Conservation (phyloP, 129 eudicot species). For the Pseudognaphalium luteoalbum region DNA sequence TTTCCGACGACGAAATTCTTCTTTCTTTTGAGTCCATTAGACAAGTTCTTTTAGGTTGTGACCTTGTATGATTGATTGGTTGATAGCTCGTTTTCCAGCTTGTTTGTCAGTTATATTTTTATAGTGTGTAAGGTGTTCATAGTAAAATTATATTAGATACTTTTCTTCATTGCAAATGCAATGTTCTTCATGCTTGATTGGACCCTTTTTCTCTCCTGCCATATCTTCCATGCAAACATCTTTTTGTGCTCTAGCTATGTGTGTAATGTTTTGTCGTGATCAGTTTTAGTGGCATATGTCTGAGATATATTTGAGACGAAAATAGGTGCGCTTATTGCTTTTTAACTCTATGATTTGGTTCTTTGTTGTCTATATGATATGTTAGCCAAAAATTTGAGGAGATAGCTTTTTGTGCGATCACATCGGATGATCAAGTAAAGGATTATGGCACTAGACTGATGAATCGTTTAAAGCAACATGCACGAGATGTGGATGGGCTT, state of each 20-base stretch:
- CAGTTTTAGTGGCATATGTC: not conserved
- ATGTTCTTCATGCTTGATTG: not conserved
- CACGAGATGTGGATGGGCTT: conserved; percentile 90
- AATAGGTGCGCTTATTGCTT: not conserved
- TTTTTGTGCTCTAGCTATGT: not conserved
- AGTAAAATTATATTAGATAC: not conserved
- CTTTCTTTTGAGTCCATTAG: conserved; percentile 5
- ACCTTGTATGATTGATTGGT: not conserved
- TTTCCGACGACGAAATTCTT: not conserved
- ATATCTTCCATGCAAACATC: not conserved
- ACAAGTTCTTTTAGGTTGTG: not conserved
- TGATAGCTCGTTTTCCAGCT: conserved; percentile 4
- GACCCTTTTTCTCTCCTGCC: not conserved
- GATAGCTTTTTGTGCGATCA: conserved; percentile 98
- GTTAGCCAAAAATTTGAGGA: conserved; percentile 95
- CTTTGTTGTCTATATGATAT: conserved; percentile 10
- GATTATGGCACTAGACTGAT: conserved; percentile 97
- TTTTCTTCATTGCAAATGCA: not conserved
- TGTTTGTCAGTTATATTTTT: conserved; percentile 5
- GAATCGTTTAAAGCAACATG: conserved; percentile 95
- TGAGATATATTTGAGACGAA: conserved; percentile 9
- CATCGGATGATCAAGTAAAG: conserved; percentile 97
- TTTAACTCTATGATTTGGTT: conserved; percentile 22
- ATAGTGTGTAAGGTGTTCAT: not conserved
- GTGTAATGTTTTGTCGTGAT: conserved; percentile 15